phyloP scores from a whole-genome alignment of 2,329 filamentous ascomycete species.

The Colletotrichum karsti region DNA sequence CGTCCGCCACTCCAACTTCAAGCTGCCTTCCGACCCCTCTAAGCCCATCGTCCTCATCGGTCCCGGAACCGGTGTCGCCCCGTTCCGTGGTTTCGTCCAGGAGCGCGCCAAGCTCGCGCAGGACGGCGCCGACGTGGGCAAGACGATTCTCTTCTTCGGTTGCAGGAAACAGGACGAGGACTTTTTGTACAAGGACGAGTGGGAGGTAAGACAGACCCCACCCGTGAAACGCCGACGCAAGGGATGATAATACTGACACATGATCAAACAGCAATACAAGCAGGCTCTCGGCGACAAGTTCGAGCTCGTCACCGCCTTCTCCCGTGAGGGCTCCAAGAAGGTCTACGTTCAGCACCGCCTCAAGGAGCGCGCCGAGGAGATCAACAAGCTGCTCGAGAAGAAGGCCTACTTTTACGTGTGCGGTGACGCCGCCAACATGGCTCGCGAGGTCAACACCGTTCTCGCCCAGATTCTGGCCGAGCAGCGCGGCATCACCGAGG shows the following conservation, averaged over 20 bases:
- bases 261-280: slow-evolving; percentile 74
- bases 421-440: slow-evolving; percentile 97
- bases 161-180: slow-evolving; percentile 90
- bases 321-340: slow-evolving; percentile 86
- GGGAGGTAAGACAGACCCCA: slow-evolving; percentile 73
- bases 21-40: slow-evolving; percentile 92
- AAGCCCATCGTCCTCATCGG: slow-evolving; percentile 97
- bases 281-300: slow-evolving; percentile 87
- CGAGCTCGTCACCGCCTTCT: slow-evolving; percentile 92
- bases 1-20: slow-evolving; percentile 98
- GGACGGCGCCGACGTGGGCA: slow-evolving; percentile 83
- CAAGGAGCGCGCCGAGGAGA: slow-evolving; percentile 81
- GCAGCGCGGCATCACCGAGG: slow-evolving; percentile 81
- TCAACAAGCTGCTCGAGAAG: slow-evolving; percentile 86
- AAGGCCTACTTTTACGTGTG: slow-evolving; percentile 98
- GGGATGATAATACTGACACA: background rate
- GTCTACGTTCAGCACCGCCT: slow-evolving; percentile 97
- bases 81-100: slow-evolving; percentile 94
- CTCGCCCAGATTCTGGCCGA: slow-evolving; percentile 87
- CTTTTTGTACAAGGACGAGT: slow-evolving; percentile 91
- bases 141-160: slow-evolving; percentile 92
- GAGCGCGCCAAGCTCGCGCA: slow-evolving; percentile 87
- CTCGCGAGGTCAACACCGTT: slow-evolving; percentile 89
- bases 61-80: slow-evolving; percentile 94
- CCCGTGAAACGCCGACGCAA: background rate